Evolutionary conservation across 169 alveolate species (phyloP), one percentile per base, ranked within the genome.

Genomic region (Cyclospora cayetanensis): DNA sequence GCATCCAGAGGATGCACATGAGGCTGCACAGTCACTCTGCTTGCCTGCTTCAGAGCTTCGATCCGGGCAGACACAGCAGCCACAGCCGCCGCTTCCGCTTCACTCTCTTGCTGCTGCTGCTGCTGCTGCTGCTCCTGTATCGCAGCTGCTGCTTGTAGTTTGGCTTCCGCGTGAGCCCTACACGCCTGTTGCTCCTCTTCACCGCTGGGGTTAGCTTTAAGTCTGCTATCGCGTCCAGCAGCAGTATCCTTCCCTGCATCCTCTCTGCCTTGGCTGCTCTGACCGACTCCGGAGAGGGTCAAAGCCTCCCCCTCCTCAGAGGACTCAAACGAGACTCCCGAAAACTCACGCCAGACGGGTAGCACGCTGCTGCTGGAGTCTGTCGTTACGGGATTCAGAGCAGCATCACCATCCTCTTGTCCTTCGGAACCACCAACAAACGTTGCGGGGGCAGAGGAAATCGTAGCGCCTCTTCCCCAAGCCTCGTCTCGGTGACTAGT

Each of bases 261-360:
- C 65, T 43, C 68, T 12, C 43, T 43, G 68, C 68, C 15, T 41
- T 43, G 86, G 20, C 43, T 43, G 68, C 68, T 4, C 29, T 63
- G 60, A 43, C 46, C 29, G 68, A 76, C 43, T 27, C 22, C 68
- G 3, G 66, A 35, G n/a, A 76, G 1, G 4, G 42, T 76, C 68
- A 46, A 76, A n/a, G 68, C 27, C 31, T 76, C 86, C 1, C 86
- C 86, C 65, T 76, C 86, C 50, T 76, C 86, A 42, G 86, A 76
- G 31, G 86, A 76, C 86, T 76, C 86, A 43, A 76, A 76, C 12
- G 86, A 76, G 31, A 76, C 86, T 31, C 86, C 86, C 12, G 86
- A 76, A 43, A 76, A 76, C 86, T 76, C 86, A 22, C 86, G 86
- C 86, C 86, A 76, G 43, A 76, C 86, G 1, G 86, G 86, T 43